These are phyloP conservation scores for Fusarium camptoceras DNA, from an alignment of 2,329 filamentous ascomycete species.

Conservation along the genomic window DNA sequence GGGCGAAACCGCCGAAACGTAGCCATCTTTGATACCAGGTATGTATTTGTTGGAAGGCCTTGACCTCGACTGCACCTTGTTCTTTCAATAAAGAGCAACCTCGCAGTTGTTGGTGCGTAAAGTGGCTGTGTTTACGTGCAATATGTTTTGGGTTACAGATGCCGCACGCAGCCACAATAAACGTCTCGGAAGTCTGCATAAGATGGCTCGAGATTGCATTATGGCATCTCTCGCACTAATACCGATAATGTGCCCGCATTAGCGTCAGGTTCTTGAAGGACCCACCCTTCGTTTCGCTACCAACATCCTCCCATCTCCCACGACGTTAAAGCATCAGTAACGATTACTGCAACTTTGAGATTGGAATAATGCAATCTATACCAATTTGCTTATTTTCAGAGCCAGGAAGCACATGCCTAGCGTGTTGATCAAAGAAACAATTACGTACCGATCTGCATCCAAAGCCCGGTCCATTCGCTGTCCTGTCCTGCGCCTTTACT, in stretches of 20 bases:
- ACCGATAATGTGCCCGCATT: constrained; percentile 23
- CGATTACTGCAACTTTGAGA: constrained; percentile 26
- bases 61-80: neutral
- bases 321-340: constrained; percentile 25
- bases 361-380: constrained; percentile 16
- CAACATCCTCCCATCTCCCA: constrained; percentile 10
- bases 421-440: neutral
- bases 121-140: constrained; percentile 27
- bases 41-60: neutral
- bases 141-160: neutral
- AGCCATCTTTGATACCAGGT: constrained; percentile 34
- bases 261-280: constrained; percentile 21
- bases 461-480: constrained; percentile 23
- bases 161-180: constrained; percentile 29
- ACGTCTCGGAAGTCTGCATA: constrained; percentile 5
- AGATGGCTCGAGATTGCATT: constrained; percentile 8
- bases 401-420: neutral
- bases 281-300: constrained; percentile 39
- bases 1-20: constrained; percentile 88
- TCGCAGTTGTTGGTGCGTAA: constrained; percentile 11
- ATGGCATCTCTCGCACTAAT: constrained; percentile 3
- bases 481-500: constrained; percentile 8
- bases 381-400: constrained; percentile 9
- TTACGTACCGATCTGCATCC: neutral
- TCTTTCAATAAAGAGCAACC: neutral